Evolutionary conservation across 305 asterid species (phyloP).

Genomic region (Rubia peregrina): DNA sequence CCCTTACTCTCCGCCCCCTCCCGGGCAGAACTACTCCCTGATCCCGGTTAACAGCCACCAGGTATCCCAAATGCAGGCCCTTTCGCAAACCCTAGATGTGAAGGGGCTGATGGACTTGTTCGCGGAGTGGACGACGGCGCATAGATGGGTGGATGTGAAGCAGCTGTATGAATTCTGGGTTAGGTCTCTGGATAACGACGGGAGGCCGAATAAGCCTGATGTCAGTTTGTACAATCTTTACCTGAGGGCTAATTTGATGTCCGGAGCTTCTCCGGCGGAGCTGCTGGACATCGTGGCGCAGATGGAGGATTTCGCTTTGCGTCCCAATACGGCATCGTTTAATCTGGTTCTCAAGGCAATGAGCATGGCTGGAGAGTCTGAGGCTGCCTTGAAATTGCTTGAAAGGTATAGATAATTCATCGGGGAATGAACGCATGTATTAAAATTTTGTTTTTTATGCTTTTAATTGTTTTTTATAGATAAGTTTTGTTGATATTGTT

Average conservation of each 20-base stretch:
- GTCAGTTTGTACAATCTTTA: conserved; percentile 61
- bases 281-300: conserved; percentile 46
- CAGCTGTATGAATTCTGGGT: conserved; percentile 68
- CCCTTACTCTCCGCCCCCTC: conserved; percentile 22
- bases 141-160: conserved; percentile 60
- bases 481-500: conserved; percentile 25
- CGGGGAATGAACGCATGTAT: not conserved
- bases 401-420: conserved; percentile 38
- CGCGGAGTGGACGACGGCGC: conserved; percentile 62
- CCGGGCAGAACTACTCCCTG: conserved; percentile 26
- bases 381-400: conserved; percentile 51
- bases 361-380: conserved; percentile 38
- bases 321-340: conserved; percentile 62
- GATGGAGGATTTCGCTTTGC: conserved; percentile 43
- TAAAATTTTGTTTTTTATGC: conserved; percentile 12
- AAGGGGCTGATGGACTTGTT: conserved; percentile 42
- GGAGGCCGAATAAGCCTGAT: conserved; percentile 76
- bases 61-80: conserved; percentile 26
- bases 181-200: conserved; percentile 49
- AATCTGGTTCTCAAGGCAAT: conserved; percentile 72
- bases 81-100: conserved; percentile 44
- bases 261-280: conserved; percentile 38
- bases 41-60: conserved; percentile 43
- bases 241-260: conserved; percentile 68
- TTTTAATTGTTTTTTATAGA: conserved; percentile 21